phyloP scores from a whole-genome alignment of 495 filamentous ascomycete species.

The Oleoguttula mirabilis region DNA sequence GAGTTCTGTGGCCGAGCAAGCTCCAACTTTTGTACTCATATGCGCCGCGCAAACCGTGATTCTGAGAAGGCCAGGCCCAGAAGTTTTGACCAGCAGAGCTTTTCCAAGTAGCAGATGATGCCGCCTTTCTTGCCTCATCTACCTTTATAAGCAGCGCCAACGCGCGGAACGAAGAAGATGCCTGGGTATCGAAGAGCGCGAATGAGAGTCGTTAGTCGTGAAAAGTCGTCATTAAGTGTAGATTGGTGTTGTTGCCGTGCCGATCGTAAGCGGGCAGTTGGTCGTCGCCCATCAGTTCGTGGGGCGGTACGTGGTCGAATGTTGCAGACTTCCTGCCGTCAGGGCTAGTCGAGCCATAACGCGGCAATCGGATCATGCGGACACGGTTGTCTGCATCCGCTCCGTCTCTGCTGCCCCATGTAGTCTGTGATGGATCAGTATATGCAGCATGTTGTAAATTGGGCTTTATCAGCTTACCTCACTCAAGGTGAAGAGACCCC shows the following conservation, averaged over 20 bases:
- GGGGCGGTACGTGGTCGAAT: constrained; percentile 14
- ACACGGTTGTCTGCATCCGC: constrained; percentile 50
- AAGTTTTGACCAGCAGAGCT: constrained; percentile 13
- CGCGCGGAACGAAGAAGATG: constrained; percentile 7
- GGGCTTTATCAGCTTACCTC: constrained; percentile 30
- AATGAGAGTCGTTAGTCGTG: constrained; percentile 15
- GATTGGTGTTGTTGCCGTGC: background rate
- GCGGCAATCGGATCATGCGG: constrained; percentile 34
- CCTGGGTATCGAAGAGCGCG: constrained; percentile 7
- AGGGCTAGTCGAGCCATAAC: constrained; percentile 9
- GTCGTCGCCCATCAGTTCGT: constrained; percentile 6
- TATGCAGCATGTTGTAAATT: constrained; percentile 16
- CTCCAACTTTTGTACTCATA: too few species aligned
- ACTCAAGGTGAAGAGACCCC: constrained; percentile 43
- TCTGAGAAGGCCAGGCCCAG: too few species aligned
- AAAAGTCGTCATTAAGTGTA: constrained; percentile 4
- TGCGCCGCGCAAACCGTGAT: too few species aligned
- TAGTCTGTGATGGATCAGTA: constrained; percentile 36
- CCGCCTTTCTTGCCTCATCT: constrained; percentile 11
- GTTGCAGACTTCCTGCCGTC: constrained; percentile 15
- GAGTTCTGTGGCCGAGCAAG: too few species aligned
- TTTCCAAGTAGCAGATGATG: constrained; percentile 8
- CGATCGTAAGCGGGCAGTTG: constrained; percentile 19
- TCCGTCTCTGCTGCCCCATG: constrained; percentile 57
- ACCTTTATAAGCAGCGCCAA: constrained; percentile 12